These are phyloP conservation scores for Gyromitra esculenta DNA, from an alignment of 2,329 filamentous ascomycete species.

Conservation along the genomic window DNA sequence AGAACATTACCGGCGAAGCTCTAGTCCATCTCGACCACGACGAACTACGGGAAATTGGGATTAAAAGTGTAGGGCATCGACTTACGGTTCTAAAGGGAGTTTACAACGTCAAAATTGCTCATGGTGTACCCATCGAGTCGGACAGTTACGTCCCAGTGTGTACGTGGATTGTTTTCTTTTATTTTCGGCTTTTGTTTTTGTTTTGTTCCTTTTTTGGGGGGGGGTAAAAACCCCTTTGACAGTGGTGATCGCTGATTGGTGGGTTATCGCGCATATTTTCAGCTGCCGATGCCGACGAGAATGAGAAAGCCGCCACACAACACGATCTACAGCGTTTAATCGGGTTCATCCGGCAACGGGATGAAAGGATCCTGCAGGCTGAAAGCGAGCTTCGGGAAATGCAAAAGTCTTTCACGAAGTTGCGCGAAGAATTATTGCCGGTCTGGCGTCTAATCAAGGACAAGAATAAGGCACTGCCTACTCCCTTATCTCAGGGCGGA, in stretches of 20 bases:
- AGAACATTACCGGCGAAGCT: slow-evolving; percentile 92
- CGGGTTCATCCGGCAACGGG: slow-evolving; percentile 85
- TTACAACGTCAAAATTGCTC: slow-evolving; percentile 94
- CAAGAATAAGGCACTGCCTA: slow-evolving; percentile 84
- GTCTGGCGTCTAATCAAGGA: slow-evolving; percentile 92
- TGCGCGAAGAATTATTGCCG: slow-evolving; percentile 91
- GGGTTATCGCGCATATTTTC: slow-evolving; percentile 42
- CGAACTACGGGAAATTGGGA: slow-evolving; percentile 93
- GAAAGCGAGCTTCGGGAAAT: slow-evolving; percentile 85
- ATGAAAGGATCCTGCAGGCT: slow-evolving; percentile 85
- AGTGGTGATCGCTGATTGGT: slow-evolving; percentile 40
- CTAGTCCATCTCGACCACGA: slow-evolving; percentile 88
- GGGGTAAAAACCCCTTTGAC: slow-evolving; percentile 19
- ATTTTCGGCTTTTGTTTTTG: slow-evolving; percentile 16
- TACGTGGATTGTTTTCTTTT: slow-evolving; percentile 65
- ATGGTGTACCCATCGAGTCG: slow-evolving; percentile 87
- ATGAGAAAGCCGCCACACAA: slow-evolving; percentile 84
- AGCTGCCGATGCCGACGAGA: slow-evolving; percentile 87
- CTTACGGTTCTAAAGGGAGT: slow-evolving; percentile 94
- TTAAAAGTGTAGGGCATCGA: slow-evolving; percentile 90
- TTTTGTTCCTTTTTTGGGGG: slow-evolving; percentile 26
- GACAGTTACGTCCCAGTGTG: slow-evolving; percentile 94
- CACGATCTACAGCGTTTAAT: slow-evolving; percentile 93
- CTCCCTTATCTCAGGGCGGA: slow-evolving; percentile 49
- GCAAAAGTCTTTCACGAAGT: slow-evolving; percentile 84